Evolutionary conservation across 306 rosid species (phyloP), one percentile per base, ranked within the genome.

Genomic region (Mucuna pruriens): DNA sequence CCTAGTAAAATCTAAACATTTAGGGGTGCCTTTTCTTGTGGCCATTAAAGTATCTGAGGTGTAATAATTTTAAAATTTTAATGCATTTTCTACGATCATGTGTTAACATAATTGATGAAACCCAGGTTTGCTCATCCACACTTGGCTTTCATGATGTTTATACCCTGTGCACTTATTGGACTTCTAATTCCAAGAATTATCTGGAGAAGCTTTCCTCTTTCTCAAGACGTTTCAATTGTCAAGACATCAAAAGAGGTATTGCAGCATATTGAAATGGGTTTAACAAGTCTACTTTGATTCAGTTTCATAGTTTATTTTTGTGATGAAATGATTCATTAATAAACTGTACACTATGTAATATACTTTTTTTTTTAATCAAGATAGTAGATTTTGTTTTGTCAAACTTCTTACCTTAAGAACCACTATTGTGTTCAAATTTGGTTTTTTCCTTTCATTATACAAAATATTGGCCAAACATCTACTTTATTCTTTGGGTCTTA

Each of bases 111-210:
- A 71, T 76, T 71, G 77, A 75, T 74, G 68, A 57, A 84, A 83
- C 80, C 84, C 89, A 96, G 99, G 99, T 96, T 93, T 81, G 90
- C 97, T 75, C 93, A 80, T 85, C 99, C 99, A 26, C 88, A 81
- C 80, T 85, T 96, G 96, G 99, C 99, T 86, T 93, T 88, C 84
- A 16, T 86, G 88, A 96, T 96, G 99, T 96, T 91, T 85, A 22
- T 92, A 74, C 99, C 99, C 48, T 76, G 90, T 75, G 87, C 97
- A 58, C 91, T 96, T 61, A 71, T 90, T 77, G 99, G 99, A 86
- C 78, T 93, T 77, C 74, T 94, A 82, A 89, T 89, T 82, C 99
- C 98, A 45, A 90, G 91, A 90, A 55, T 87, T 71, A 38, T 92
- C 72, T 90, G 94, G 93, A 81, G 84, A 63, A 15, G 44, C 79